Conservation (phyloP, 371 early-diverging fungal genomes). For the Rhizopus microsporus region DNA sequence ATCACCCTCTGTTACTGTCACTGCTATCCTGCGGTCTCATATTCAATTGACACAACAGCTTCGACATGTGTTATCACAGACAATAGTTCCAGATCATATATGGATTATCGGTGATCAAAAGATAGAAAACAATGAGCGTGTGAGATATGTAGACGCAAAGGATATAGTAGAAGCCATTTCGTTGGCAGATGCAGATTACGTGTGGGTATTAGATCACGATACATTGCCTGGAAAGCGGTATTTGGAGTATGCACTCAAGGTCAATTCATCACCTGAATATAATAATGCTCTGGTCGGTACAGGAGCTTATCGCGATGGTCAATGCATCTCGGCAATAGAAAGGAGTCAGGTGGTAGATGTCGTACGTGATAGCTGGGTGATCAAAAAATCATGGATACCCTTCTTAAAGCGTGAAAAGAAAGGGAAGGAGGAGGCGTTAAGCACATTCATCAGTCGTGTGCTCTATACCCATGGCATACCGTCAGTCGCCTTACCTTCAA, state of each 20-base stretch:
- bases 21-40: slow-evolving; percentile 47
- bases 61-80: slow-evolving; percentile 50
- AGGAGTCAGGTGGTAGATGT: slow-evolving; percentile 32
- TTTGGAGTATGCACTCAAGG: slow-evolving; percentile 45
- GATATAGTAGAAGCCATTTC: slow-evolving; percentile 28
- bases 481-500: slow-evolving; percentile 33
- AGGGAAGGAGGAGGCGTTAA: not conserved
- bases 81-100: slow-evolving; percentile 49
- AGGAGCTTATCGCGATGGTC: slow-evolving; percentile 28
- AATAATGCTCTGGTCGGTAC: slow-evolving; percentile 49
- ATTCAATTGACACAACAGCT: slow-evolving; percentile 45
- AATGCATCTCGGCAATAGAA: slow-evolving; percentile 9
- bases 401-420: not conserved
- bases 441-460: slow-evolving; percentile 26
- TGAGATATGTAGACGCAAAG: slow-evolving; percentile 8
- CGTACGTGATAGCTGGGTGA: slow-evolving; percentile 38
- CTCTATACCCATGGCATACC: slow-evolving; percentile 34
- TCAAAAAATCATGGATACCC: slow-evolving; percentile 42
- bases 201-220: slow-evolving; percentile 51
- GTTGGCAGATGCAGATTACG: slow-evolving; percentile 46
- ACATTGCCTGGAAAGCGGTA: slow-evolving; percentile 50
- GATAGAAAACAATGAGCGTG: slow-evolving; percentile 1
- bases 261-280: slow-evolving; percentile 48
- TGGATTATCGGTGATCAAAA: slow-evolving; percentile 48
- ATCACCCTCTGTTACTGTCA: slow-evolving; percentile 24